Conservation (phyloP, 2,329 filamentous ascomycete species). For the Fusarium sp. region DNA sequence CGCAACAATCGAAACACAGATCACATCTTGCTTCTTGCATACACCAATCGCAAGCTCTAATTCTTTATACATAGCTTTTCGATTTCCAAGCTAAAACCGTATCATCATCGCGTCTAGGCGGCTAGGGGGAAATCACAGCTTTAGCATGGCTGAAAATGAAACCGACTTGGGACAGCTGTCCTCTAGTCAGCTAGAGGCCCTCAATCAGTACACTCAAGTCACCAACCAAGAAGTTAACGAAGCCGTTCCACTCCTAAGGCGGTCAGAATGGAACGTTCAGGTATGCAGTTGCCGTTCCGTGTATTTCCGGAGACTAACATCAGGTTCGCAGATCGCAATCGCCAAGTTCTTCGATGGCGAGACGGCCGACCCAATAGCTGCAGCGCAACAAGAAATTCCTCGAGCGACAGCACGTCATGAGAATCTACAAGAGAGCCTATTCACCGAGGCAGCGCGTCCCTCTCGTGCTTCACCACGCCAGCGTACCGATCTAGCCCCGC, state of each 20-base stretch:
- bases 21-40: neutral
- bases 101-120: neutral
- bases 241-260: slow-evolving; percentile 81
- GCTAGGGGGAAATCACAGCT: slow-evolving; percentile 3
- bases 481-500: slow-evolving; percentile 76
- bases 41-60: neutral
- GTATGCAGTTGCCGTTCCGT: slow-evolving; percentile 56
- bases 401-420: slow-evolving; percentile 75
- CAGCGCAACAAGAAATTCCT: slow-evolving; percentile 75
- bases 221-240: slow-evolving; percentile 84
- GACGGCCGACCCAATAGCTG: slow-evolving; percentile 81
- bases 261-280: slow-evolving; percentile 97
- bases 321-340: slow-evolving; percentile 80
- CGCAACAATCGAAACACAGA: slow-evolving; percentile 20
- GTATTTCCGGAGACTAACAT: slow-evolving; percentile 5
- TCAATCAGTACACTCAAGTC: slow-evolving; percentile 89
- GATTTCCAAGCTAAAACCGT: neutral
- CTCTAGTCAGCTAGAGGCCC: slow-evolving; percentile 80
- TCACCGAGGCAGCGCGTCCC: slow-evolving; percentile 48
- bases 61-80: neutral
- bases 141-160: slow-evolving; percentile 52
- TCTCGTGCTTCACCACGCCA: slow-evolving; percentile 45
- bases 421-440: slow-evolving; percentile 75
- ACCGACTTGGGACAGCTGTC: slow-evolving; percentile 77
- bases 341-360: slow-evolving; percentile 98